Evolutionary conservation across 441 rosid species (phyloP).

Genomic region (Populus hybrid): DNA sequence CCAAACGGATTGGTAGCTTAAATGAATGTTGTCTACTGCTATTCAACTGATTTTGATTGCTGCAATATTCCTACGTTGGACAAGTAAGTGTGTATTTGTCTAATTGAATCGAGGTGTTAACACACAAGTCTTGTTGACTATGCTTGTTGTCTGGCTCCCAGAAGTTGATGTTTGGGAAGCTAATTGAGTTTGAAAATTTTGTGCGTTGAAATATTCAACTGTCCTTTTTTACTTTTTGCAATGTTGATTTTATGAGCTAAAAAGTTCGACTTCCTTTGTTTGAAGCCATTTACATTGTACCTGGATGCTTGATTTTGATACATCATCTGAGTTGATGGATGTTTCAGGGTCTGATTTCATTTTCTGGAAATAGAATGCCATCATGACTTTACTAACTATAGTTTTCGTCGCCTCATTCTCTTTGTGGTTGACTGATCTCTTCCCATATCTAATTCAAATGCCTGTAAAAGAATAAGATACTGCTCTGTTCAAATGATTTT

Average conservation of each 20-base stretch:
- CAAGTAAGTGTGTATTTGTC: background rate
- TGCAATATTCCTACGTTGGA: background rate
- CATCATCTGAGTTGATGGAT: background rate
- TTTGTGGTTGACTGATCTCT: background rate
- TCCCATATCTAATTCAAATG: background rate
- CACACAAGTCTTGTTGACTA: background rate
- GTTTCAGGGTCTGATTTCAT: background rate
- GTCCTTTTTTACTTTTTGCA: too few relatives aligned
- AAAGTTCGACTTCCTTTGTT: background rate
- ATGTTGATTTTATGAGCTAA: background rate
- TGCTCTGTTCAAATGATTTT: background rate
- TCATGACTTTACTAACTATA: background rate
- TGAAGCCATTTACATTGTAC: background rate
- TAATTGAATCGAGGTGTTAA: background rate
- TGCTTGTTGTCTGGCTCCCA: background rate
- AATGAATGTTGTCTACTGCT: background rate
- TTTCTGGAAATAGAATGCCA: background rate
- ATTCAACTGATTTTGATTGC: background rate
- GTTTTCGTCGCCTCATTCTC: background rate
- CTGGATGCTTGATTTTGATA: background rate
- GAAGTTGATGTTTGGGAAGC: background rate
- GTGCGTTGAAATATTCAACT: constrained; percentile 1
- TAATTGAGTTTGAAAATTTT: background rate
- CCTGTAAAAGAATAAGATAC: background rate
- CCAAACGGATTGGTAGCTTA: background rate